Evolutionary conservation across 2,329 filamentous ascomycete genomes (phyloP), one percentile per base, ranked within the genome.

Genomic region (Penicillium brasilianum): DNA sequence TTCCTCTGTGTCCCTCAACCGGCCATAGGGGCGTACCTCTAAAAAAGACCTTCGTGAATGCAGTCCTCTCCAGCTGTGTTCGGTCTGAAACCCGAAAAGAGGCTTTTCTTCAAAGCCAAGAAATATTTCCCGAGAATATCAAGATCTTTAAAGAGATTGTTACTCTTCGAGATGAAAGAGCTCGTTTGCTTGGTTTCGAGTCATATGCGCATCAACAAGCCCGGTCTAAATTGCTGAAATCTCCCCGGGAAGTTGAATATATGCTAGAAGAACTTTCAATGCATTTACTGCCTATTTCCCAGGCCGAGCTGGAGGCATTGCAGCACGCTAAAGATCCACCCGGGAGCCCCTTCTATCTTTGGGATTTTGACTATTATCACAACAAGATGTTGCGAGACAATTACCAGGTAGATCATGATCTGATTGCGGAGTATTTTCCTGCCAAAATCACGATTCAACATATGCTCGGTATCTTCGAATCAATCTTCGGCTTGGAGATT

Each of bases 361-460:
- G 57, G 57, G 57, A 59, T 37, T 59, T 59, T 55, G 57, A 59
- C 43, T 59, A 59, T 32, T 20, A 59, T 37, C 57, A 59, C 32
- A 16, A 59, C 32, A 34, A 53, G 39, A 44, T 59, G 28, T 36
- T 59, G 20, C 57, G 57, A 34, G 43, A 59, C 9, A 44, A 50
- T 37, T 59, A 59, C 43, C 37, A 59, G 20, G 51, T 59, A 11
- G 57, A 55, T 48, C 57, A 59, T 55, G 43, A 59, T 48, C 16
- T 55, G 32, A 55, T 59, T 39, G 37, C 57, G 6, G 57, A 59
- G 25, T 59, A 59, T 39, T 55, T 55, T 11, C 57, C 57, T 30
- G 51, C 57, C n/a, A 48, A 28, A 13, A 28, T 49, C 20, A 59
- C 57, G 16, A 52, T 59, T 46, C 37, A 46, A 18, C 11, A 16